Conservation (phyloP, 2,329 filamentous ascomycete genomes). For the Sporothrix schenckii region DNA sequence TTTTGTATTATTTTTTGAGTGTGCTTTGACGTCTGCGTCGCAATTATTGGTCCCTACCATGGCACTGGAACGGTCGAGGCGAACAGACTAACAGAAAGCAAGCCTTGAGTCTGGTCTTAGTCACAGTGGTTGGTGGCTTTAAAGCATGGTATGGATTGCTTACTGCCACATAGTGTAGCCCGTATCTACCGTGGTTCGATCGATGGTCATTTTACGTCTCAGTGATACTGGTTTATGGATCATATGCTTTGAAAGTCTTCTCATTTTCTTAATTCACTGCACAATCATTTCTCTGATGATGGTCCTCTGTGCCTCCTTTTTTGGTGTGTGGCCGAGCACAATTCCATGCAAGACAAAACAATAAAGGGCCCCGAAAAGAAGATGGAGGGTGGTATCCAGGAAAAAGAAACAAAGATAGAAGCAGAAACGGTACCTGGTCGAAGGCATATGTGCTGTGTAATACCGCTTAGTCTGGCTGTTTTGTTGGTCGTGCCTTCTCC, state of each 20-base stretch:
- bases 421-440: constrained; percentile 4
- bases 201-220: background rate
- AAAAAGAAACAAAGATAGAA: constrained; percentile 19
- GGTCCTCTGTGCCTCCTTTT: background rate
- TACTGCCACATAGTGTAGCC: background rate
- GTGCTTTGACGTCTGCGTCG: background rate
- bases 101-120: background rate
- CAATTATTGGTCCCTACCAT: background rate
- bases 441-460: background rate
- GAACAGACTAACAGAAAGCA: background rate
- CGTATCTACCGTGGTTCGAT: constrained; percentile 1
- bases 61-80: background rate
- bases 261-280: background rate
- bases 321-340: background rate
- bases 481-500: constrained; percentile 12
- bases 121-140: background rate
- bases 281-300: background rate
- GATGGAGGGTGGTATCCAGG: constrained; percentile 5
- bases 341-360: constrained; percentile 20
- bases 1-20: background rate
- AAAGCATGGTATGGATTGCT: background rate
- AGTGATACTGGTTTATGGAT: background rate
- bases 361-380: background rate
- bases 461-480: background rate
- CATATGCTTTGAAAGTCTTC: background rate